Evolutionary conservation across 139 green algal species (phyloP).

Genomic region (Picochlorum sp.): DNA sequence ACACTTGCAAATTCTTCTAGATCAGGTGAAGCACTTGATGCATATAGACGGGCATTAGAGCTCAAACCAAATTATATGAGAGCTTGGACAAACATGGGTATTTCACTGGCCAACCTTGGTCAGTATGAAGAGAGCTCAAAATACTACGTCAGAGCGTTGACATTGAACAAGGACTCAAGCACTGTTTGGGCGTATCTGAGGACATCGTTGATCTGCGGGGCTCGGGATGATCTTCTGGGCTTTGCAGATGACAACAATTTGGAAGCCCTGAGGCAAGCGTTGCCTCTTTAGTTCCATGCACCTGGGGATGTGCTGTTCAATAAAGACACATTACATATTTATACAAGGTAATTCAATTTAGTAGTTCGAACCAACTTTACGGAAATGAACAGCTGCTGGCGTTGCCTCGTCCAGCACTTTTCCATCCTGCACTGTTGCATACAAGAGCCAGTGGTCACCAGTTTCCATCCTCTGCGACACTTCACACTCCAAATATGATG

Average conservation of each 20-base stretch:
- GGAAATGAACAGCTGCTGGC: constrained; percentile 62
- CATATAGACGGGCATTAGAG: constrained; percentile 83
- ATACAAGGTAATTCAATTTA: constrained; percentile 10
- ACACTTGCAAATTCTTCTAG: constrained; percentile 81
- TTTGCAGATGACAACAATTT: constrained; percentile 56
- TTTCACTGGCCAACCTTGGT: constrained; percentile 71
- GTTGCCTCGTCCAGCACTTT: constrained; percentile 54
- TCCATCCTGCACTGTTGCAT: constrained; percentile 62
- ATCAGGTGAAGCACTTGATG: constrained; percentile 66
- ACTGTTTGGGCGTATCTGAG: constrained; percentile 92
- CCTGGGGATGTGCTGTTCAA: not conserved
- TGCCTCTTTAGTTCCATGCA: constrained; percentile 25
- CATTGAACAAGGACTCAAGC: constrained; percentile 67
- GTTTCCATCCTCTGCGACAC: constrained; percentile 59
- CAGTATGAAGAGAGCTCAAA: constrained; percentile 72
- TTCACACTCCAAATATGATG: constrained; percentile 62
- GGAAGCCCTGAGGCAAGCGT: constrained; percentile 26
- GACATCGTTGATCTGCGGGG: constrained; percentile 71
- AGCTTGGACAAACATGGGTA: constrained; percentile 98
- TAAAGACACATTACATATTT: not conserved
- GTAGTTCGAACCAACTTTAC: constrained; percentile 25
- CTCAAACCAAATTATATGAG: constrained; percentile 99
- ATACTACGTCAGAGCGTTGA: constrained; percentile 85
- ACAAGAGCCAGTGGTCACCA: constrained; percentile 78
- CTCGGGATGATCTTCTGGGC: constrained; percentile 49